These are phyloP conservation scores for Lachnellula arida DNA, from an alignment of 2,329 filamentous ascomycete genomes.

Conservation along the genomic window DNA sequence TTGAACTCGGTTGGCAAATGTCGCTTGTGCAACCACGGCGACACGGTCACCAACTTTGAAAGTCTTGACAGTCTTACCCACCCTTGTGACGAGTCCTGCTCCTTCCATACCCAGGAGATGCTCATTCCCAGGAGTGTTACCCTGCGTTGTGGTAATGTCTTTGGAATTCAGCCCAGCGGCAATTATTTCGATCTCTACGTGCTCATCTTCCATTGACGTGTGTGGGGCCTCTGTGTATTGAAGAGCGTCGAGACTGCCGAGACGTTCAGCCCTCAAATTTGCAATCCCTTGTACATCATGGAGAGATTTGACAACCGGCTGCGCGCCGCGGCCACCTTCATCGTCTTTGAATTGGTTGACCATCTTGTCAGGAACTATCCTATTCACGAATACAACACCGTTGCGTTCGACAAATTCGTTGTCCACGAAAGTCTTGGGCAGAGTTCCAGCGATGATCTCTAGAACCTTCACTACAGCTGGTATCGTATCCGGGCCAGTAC, in stretches of 20 bases:
- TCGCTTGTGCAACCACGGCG: constrained; percentile 3
- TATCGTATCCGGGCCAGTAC: not conserved
- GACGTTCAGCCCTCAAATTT: constrained; percentile 6
- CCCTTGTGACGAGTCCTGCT: constrained; percentile 26
- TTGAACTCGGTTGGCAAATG: constrained; percentile 11
- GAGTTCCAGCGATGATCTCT: not conserved
- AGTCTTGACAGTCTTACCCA: constrained; percentile 20
- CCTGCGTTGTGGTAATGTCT: constrained; percentile 1
- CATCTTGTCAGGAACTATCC: constrained; percentile 22
- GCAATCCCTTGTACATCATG: not conserved
- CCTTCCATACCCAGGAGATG: constrained; percentile 20
- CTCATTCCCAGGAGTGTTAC: constrained; percentile 17
- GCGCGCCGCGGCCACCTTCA: not conserved
- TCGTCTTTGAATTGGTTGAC: constrained; percentile 17
- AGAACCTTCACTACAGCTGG: constrained; percentile 1
- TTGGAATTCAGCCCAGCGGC: constrained; percentile 16
- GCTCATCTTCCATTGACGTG: not conserved
- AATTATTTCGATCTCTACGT: constrained; percentile 9
- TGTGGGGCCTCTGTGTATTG: not conserved
- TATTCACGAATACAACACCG: constrained; percentile 21
- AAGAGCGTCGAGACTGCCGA: constrained; percentile 7
- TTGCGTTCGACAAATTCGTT: constrained; percentile 28
- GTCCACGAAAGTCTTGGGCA: constrained; percentile 10
- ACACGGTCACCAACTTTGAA: constrained; percentile 25
- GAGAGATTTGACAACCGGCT: constrained; percentile 1